These are phyloP conservation scores for Xylaria acuta DNA, from an alignment of 495 filamentous ascomycete species.

Conservation along the genomic window DNA sequence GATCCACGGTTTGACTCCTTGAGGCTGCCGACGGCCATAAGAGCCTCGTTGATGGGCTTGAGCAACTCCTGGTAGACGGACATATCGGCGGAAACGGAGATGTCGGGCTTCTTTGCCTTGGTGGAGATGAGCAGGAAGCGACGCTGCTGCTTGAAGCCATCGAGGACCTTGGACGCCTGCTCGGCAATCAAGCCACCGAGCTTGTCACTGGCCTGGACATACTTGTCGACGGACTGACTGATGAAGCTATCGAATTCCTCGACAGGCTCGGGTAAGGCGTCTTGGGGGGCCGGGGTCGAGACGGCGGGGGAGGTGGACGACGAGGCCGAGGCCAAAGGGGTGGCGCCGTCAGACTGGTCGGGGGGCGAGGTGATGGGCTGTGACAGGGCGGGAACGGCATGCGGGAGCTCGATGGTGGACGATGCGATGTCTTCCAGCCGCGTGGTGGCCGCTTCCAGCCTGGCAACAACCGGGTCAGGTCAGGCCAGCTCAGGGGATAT, in stretches of 20 bases:
- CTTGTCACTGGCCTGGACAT: conserved; percentile 75
- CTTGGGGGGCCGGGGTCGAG: conserved; percentile 50
- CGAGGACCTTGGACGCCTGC: conserved; percentile 60
- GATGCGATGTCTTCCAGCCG: conserved; percentile 95
- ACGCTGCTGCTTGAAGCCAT: conserved; percentile 78
- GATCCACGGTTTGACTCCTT: conserved; percentile 77
- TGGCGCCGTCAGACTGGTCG: conserved; percentile 34
- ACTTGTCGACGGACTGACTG: conserved; percentile 74
- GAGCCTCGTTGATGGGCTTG: conserved; percentile 79
- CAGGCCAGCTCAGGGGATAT: conserved; percentile 16
- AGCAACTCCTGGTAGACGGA: conserved; percentile 69
- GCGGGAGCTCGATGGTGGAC: conserved; percentile 65
- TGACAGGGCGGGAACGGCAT: conserved; percentile 49
- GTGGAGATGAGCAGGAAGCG: conserved; percentile 87
- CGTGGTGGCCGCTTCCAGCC: conserved; percentile 96
- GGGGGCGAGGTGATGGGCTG: conserved; percentile 44
- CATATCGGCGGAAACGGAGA: conserved; percentile 64
- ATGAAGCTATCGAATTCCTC: conserved; percentile 87
- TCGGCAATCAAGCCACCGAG: conserved; percentile 80
- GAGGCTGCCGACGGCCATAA: conserved; percentile 76
- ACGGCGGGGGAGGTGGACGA: conserved; percentile 46
- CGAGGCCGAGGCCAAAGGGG: conserved; percentile 36
- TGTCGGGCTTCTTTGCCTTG: conserved; percentile 89
- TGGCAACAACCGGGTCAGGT: conserved; percentile 48
- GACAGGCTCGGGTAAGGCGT: conserved; percentile 75